Conservation (phyloP, 371 early-diverging fungal species). For the Mucor mucedo region DNA sequence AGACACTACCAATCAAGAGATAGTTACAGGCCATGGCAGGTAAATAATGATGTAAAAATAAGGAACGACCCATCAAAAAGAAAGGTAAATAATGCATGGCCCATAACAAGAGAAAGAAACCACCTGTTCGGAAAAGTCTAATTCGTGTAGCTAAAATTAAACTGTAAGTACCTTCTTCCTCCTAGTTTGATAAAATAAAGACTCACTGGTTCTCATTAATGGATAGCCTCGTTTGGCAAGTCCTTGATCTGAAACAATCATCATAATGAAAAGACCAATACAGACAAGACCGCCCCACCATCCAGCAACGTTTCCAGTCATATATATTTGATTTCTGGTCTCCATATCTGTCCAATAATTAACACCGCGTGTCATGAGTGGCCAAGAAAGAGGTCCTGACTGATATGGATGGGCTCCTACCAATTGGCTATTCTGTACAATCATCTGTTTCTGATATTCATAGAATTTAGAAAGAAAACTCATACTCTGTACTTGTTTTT, state of each 20-base stretch:
- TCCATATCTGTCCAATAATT: conserved; percentile 85
- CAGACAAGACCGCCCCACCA: conserved; percentile 87
- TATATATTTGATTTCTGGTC: conserved; percentile 77
- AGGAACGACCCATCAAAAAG: conserved; percentile 93
- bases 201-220: conserved; percentile 1
- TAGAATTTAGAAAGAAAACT: conserved; percentile 83
- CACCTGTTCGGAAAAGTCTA: conserved; percentile 78
- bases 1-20: conserved; percentile 66
- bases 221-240: conserved; percentile 62
- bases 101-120: conserved; percentile 92
- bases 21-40: conserved; percentile 86
- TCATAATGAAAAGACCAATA: conserved; percentile 59
- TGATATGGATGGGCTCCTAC: conserved; percentile 92
- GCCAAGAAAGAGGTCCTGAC: conserved; percentile 85
- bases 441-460: conserved; percentile 87
- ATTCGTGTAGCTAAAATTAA: conserved; percentile 64
- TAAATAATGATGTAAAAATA: conserved; percentile 98
- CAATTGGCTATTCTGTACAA: conserved; percentile 85
- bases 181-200: neutral
- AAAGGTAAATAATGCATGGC: conserved; percentile 94
- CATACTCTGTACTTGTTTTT: conserved; percentile 44
- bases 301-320: conserved; percentile 95
- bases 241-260: conserved; percentile 65
- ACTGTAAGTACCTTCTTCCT: conserved; percentile 55
- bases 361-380: conserved; percentile 88